Base-by-base conservation (phyloP, 2,329 filamentous ascomycete genomes). In the Fusarium sp. region DNA sequence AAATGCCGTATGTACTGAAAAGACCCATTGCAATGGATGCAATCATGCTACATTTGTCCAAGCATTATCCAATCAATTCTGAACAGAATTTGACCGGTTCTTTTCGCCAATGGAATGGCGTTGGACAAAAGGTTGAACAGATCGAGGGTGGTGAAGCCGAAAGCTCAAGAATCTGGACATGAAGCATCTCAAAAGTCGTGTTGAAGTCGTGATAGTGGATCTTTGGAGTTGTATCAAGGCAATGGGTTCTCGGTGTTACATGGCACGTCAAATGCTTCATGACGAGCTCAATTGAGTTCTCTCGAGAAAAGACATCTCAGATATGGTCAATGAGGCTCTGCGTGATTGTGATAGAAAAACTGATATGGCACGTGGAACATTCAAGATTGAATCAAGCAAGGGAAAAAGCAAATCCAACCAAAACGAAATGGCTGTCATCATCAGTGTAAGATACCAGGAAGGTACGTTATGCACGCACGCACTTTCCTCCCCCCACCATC, bases 371-470 rank as follows among this genome's bases (percentile, higher is more conserved):
- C 65, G 60, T 63, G 66, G 62, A 74, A 65, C 47, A 66, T 54
- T 13, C 55, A 35, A 36, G n/a, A 48, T 60, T 30, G 24, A 73
- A 74, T 56, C 63, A 62, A 50, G 59, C 63, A 62, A 64, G 67
- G 38, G 44, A 72, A 73, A 77, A 77, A 70, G 69, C 68, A 76
- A 77, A 56, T 65, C 62, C 75, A 72, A 74, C 69, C 20, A 30
- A 42, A 55, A 69, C 73, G 63, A 41, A 55, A 68, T 74, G 63
- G 38, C 72, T 77, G 70, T 70, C 75, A 69, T 75, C 72, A 73
- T 48, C 35, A 55, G 18, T 5, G 45, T 28, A 15, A 47, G n/a
- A 17, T 42, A 66, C 62, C 39, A 66, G 22, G 42, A 47, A 48
- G 61, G 66, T 77, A 77, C 72, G 66, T 70, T 76, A 53, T 54